Evolutionary conservation across 495 filamentous ascomycete genomes (phyloP).

Genomic region (Talaromyces borbonicus): DNA sequence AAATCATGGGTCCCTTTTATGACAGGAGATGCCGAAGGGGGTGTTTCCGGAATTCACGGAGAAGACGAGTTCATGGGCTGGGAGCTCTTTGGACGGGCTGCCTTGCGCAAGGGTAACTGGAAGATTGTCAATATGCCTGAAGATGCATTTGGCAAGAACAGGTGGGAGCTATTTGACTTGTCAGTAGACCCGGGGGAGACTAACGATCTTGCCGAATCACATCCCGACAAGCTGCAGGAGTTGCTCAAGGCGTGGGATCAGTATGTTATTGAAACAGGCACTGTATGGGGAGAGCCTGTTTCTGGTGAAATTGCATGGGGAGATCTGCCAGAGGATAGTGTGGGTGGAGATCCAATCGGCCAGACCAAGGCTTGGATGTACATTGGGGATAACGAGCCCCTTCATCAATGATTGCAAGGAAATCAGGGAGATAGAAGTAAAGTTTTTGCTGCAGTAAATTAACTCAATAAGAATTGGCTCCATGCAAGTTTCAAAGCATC

Average conservation of each 20-base stretch:
- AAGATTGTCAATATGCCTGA: constrained; percentile 13
- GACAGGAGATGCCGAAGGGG: not conserved
- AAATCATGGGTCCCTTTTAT: not conserved
- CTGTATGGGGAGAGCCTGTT: too few relatives aligned
- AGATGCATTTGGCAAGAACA: constrained; percentile 9
- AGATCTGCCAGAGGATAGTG: too few relatives aligned
- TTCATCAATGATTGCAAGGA: too few relatives aligned
- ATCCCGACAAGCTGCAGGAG: constrained; percentile 10
- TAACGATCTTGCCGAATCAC: constrained; percentile 10
- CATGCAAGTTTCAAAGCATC: too few relatives aligned
- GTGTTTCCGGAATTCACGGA: not conserved
- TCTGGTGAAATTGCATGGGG: too few relatives aligned
- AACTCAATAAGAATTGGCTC: too few relatives aligned
- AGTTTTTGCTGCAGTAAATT: too few relatives aligned
- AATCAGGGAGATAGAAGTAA: too few relatives aligned
- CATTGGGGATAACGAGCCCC: too few relatives aligned
- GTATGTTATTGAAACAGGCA: not conserved
- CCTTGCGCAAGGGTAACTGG: constrained; percentile 11
- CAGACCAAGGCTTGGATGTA: too few relatives aligned
- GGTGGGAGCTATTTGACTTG: constrained; percentile 16
- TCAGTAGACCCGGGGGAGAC: constrained; percentile 13
- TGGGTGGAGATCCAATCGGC: too few relatives aligned
- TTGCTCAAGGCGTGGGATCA: constrained; percentile 5
- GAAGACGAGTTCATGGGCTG: not conserved
- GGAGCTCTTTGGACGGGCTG: not conserved